Conservation (phyloP, 164 flowering plant species). For the Magnolia changhungtana region DNA sequence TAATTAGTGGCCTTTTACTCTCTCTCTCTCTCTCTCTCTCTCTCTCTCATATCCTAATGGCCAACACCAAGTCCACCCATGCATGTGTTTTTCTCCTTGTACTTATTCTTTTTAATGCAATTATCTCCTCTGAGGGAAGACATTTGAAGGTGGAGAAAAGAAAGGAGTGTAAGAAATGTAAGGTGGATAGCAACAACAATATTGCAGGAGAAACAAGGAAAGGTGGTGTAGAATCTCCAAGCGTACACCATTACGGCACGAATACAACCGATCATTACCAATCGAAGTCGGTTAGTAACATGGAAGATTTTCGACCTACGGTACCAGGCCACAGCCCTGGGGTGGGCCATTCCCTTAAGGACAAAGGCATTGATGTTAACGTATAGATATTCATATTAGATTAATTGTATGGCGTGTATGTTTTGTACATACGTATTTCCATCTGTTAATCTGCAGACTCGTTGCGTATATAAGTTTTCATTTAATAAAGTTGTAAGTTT, state of each 20-base stretch:
- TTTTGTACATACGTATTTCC: background rate
- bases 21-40: background rate
- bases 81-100: constrained; percentile 4
- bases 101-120: background rate
- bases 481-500: too few species aligned
- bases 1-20: too few species aligned
- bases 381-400: too few species aligned
- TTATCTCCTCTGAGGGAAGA: background rate
- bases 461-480: background rate
- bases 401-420: background rate
- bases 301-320: constrained; percentile 8
- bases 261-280: background rate
- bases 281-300: background rate
- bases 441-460: background rate
- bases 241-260: background rate
- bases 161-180: background rate
- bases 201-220: background rate
- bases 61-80: background rate
- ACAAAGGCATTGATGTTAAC: background rate
- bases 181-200: background rate
- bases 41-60: background rate
- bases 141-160: background rate
- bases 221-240: background rate
- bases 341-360: constrained; percentile 8
- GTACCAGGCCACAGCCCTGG: constrained; percentile 15